These are phyloP conservation scores for Grifola frondosa DNA, from an alignment of 1,284 basidiomycete genomes.

Conservation along the genomic window DNA sequence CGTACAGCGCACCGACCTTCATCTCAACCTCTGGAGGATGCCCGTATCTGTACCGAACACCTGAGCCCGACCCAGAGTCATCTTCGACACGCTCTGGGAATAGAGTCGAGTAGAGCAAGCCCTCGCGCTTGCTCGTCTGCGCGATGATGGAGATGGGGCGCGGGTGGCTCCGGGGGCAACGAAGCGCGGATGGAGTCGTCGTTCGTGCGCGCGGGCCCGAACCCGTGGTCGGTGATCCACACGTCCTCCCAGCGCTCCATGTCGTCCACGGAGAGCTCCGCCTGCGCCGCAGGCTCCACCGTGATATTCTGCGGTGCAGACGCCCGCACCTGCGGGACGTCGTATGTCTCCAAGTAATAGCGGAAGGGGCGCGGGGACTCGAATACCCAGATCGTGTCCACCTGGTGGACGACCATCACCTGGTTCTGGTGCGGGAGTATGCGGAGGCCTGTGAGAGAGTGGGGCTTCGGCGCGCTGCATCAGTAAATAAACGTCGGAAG, in stretches of 20 bases:
- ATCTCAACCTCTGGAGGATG: too few species aligned
- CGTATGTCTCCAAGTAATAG: slow-evolving; percentile 21
- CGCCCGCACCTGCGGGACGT: slow-evolving; percentile 15
- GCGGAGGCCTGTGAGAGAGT: slow-evolving; percentile 50
- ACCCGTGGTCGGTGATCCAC: slow-evolving; percentile 56
- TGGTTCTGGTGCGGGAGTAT: slow-evolving; percentile 55
- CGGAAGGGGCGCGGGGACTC: slow-evolving; percentile 7
- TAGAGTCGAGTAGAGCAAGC: too few species aligned
- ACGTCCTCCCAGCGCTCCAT: slow-evolving; percentile 29
- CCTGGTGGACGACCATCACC: slow-evolving; percentile 52
- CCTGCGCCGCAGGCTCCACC: slow-evolving; percentile 16
- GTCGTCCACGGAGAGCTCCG: background rate
- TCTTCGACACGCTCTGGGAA: too few species aligned
- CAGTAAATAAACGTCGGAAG: background rate
- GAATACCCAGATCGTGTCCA: slow-evolving; percentile 15
- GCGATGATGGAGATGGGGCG: too few species aligned
- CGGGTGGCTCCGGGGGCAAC: too few species aligned
- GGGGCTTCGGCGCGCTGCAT: slow-evolving; percentile 29
- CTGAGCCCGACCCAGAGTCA: too few species aligned
- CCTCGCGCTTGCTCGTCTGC: too few species aligned
- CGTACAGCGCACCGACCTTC: too few species aligned
- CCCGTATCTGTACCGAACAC: too few species aligned
- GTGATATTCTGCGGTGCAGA: background rate
- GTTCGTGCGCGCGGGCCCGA: slow-evolving; percentile 31
- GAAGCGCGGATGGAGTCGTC: slow-evolving; percentile 37